phyloP scores from a whole-genome alignment of 2,329 filamentous ascomycete species.

The Sporothrix variecibatus region DNA sequence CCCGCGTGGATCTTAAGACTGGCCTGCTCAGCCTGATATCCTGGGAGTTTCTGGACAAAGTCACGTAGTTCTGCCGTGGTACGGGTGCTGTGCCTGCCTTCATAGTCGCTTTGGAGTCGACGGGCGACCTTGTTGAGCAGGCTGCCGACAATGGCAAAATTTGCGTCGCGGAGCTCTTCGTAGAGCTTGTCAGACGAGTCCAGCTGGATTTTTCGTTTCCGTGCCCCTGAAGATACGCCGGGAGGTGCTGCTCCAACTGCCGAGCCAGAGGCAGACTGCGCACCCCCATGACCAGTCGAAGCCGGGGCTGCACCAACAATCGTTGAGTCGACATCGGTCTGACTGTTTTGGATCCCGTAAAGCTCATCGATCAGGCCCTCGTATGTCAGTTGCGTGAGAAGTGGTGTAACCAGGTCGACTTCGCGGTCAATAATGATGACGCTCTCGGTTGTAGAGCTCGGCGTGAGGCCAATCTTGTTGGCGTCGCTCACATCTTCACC shows the following conservation, averaged over 20 bases:
- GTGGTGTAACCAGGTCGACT: slow-evolving; percentile 86
- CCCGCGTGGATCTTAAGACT: slow-evolving; percentile 90
- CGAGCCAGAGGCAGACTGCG: slow-evolving; percentile 50
- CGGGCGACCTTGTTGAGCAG: slow-evolving; percentile 88
- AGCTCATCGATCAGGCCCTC: slow-evolving; percentile 94
- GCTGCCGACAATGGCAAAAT: slow-evolving; percentile 91
- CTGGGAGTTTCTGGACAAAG: slow-evolving; percentile 90
- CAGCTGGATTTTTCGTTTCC: slow-evolving; percentile 84
- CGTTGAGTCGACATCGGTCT: slow-evolving; percentile 88
- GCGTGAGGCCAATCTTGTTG: slow-evolving; percentile 68
- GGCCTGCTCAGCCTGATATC: slow-evolving; percentile 89
- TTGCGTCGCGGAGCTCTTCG: slow-evolving; percentile 82
- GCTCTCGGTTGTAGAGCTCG: slow-evolving; percentile 85
- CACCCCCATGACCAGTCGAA: slow-evolving; percentile 33
- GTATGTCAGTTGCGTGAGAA: slow-evolving; percentile 94
- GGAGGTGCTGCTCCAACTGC: slow-evolving; percentile 56
- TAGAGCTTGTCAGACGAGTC: slow-evolving; percentile 90
- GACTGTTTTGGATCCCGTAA: slow-evolving; percentile 88
- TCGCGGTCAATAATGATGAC: slow-evolving; percentile 94
- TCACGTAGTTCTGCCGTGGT: slow-evolving; percentile 89
- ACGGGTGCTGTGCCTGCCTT: slow-evolving; percentile 81
- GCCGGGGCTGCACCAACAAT: slow-evolving; percentile 66
- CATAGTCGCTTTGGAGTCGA: slow-evolving; percentile 81
- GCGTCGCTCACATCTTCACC: slow-evolving; percentile 70
- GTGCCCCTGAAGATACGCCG: slow-evolving; percentile 49